phyloP scores from a whole-genome alignment of 352 stramenopile genomes.

The Thraustochytrium striatum region DNA sequence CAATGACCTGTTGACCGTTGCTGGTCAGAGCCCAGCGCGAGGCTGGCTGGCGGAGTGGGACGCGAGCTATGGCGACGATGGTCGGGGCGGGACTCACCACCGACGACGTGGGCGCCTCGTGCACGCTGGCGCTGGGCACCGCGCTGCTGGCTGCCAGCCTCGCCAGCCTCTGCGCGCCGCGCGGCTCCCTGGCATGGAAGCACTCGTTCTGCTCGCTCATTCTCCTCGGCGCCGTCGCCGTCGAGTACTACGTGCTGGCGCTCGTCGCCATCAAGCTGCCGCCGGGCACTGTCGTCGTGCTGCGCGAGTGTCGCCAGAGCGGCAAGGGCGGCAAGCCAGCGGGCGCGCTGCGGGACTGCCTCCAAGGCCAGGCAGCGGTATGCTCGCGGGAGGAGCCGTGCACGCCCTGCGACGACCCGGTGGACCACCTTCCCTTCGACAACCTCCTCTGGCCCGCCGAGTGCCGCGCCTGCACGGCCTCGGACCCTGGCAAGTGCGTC shows the following conservation, averaged over 20 bases:
- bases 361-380: neutral
- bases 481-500: neutral
- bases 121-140: neutral
- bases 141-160: neutral
- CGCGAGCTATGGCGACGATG: no score
- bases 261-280: conserved; percentile 14
- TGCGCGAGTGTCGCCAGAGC: neutral
- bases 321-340: conserved; percentile 17
- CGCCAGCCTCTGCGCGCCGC: neutral
- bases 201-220: conserved; percentile 31
- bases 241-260: conserved; percentile 30
- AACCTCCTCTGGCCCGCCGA: conserved; percentile 32
- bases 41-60: no score
- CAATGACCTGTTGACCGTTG: no score
- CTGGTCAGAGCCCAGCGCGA: no score
- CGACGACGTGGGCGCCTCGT: neutral
- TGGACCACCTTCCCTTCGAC: neutral
- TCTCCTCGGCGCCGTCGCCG: neutral
- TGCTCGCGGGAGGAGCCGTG: conserved; percentile 5
- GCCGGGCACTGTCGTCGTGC: neutral
- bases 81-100: no score
- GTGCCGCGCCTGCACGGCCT: neutral
- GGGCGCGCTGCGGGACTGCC: neutral
- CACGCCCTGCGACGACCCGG: conserved; percentile 22
- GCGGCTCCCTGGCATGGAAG: neutral